phyloP scores from a whole-genome alignment of 2,329 filamentous ascomycete species.

The Leptographium wingfieldii region DNA sequence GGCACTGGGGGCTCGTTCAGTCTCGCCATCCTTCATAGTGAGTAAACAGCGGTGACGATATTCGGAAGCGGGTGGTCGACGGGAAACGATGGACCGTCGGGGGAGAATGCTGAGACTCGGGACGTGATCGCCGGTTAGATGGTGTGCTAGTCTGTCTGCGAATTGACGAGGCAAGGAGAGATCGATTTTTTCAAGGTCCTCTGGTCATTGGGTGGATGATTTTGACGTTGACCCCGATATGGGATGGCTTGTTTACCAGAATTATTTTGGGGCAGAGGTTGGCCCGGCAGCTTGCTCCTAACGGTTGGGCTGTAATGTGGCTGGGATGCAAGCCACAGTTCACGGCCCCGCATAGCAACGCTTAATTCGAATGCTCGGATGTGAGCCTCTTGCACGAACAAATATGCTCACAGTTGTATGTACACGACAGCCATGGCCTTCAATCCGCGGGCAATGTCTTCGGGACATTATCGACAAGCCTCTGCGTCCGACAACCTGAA shows the following conservation, averaged over 20 bases:
- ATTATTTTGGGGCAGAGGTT: constrained; percentile 9
- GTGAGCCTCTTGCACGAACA: neutral
- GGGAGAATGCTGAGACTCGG: neutral
- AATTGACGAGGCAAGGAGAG: neutral
- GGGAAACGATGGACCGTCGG: neutral
- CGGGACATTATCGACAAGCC: constrained; percentile 55
- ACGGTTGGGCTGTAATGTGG: constrained; percentile 6
- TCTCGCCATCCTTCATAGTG: constrained; percentile 55
- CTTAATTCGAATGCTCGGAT: neutral
- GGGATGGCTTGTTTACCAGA: constrained; percentile 10
- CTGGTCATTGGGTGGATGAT: neutral
- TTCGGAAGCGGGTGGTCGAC: neutral
- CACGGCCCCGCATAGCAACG: neutral
- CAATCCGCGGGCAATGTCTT: constrained; percentile 28
- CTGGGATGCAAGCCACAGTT: constrained; percentile 8
- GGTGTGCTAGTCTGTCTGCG: neutral
- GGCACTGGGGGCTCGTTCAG: constrained; percentile 62
- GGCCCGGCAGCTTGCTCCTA: constrained; percentile 10
- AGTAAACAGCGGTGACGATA: constrained; percentile 4
- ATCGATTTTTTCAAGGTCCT: neutral
- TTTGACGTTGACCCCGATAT: constrained; percentile 3
- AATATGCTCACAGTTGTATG: neutral
- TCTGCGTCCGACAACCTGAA: constrained; percentile 32
- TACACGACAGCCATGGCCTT: constrained; percentile 9
- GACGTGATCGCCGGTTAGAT: neutral